Percentiles rank a stretch among this genome's conserved stretches.
Evolutionary conservation across 2,329 filamentous ascomycete species (phyloP).

Genomic region (Ophiosphaerella narmari): DNA sequence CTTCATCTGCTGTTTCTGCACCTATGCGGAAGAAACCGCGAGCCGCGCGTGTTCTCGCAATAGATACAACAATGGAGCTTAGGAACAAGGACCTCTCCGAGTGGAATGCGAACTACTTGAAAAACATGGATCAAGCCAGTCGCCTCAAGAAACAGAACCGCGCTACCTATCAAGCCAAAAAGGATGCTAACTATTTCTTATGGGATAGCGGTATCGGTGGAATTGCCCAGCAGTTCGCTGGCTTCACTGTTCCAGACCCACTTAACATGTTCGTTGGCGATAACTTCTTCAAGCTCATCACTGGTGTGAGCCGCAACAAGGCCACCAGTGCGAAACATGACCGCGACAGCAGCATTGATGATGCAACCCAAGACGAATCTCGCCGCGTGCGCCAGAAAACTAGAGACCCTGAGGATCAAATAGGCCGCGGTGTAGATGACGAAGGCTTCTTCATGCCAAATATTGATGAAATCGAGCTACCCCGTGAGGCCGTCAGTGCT

Average conservation of each 20-base stretch:
- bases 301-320: constrained; percentile 41
- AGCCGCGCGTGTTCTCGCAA: constrained; percentile 47
- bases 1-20: constrained; percentile 47
- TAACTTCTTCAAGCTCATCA: constrained; percentile 56
- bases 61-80: constrained; percentile 58
- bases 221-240: constrained; percentile 41
- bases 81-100: constrained; percentile 59
- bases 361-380: constrained; percentile 37
- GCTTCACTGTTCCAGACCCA: constrained; percentile 50
- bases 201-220: constrained; percentile 61
- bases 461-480: constrained; percentile 65
- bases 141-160: constrained; percentile 53
- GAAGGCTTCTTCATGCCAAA: constrained; percentile 32
- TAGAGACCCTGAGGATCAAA: constrained; percentile 36
- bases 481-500: constrained; percentile 67
- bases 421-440: constrained; percentile 44
- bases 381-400: constrained; percentile 41
- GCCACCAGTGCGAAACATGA: constrained; percentile 36
- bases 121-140: constrained; percentile 61
- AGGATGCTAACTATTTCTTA: constrained; percentile 66
- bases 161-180: constrained; percentile 57
- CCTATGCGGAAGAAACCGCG: constrained; percentile 46
- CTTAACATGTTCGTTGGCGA: constrained; percentile 64
- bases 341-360: constrained; percentile 41
- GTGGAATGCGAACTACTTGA: constrained; percentile 64